Evolutionary conservation across 345 rosid genomes (phyloP), one percentile per base, ranked within the genome.

Genomic region (Xanthoceras sorbifolium): DNA sequence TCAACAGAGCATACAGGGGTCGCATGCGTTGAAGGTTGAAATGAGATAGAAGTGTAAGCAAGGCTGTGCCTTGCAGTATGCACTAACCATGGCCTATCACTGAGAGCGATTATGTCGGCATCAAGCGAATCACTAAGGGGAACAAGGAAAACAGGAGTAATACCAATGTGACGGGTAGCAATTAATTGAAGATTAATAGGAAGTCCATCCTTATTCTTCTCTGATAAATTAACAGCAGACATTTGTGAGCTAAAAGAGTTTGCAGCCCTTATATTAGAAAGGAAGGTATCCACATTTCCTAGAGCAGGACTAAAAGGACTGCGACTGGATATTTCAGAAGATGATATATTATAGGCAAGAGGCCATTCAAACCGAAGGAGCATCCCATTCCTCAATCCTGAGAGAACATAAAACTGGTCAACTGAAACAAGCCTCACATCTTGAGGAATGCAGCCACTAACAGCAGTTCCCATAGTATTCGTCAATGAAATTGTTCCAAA

Each of bases 321-420:
- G 42, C 22, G 76, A 72, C 67, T 67, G 18, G 80, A 71, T 72
- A 71, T 57, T 54, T 79, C 86, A 31, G 84, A 74, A 72, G 85
- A 81, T 64, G 84, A 75, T 75, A 80, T 54, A 64, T 82, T 69
- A 67, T 82, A 82, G 38, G 80, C 67, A 76, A 88, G 77, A 66
- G 97, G 97, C 97, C 94, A 92, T 84, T 96, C 98, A 88, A 93
- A 93, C 50, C 97, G 93, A 67, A 96, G 97, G 46, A 96, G 90
- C 99, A 96, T 96, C 68, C 99, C 99, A 79, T 96, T 96, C 87
- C 99, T 93, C 84, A 96, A 86, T 66, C 99, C 97, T 64, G 91
- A 84, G 75, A 96, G 95, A 72, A 93, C 89, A 85, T 93, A 96
- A 62, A 84, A 77, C 63, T 86, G 94, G 81, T 96, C 97, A 78